phyloP scores from a whole-genome alignment of 805 yeast species.

The Zygosaccharomyces bailii region DNA sequence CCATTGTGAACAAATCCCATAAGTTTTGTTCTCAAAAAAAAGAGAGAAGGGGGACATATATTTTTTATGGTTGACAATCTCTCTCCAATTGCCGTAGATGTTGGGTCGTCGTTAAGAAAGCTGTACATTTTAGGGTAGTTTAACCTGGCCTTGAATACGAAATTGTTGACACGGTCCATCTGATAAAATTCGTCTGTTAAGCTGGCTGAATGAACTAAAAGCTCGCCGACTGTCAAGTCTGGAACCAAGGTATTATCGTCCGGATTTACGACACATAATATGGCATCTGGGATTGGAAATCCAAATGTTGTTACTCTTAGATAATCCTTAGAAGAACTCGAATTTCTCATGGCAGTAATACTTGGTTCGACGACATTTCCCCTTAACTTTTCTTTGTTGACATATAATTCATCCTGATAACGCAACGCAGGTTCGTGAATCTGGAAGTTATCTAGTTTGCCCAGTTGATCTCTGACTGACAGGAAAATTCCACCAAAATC shows the following conservation, averaged over 20 bases:
- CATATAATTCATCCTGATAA: conserved; percentile 34
- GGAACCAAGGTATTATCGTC: conserved; percentile 75
- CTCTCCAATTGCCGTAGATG: conserved; percentile 18
- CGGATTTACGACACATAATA: conserved; percentile 90
- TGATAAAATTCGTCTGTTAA: conserved; percentile 54
- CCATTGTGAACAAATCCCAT: conserved; percentile 87
- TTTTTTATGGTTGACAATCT: conserved; percentile 29
- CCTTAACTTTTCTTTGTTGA: conserved; percentile 37
- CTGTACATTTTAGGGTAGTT: conserved; percentile 32
- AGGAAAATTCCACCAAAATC: conserved; percentile 97
- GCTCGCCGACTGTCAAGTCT: conserved; percentile 84
- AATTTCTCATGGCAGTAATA: conserved; percentile 31
- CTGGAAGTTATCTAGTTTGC: conserved; percentile 33
- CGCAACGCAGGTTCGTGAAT: conserved; percentile 30
- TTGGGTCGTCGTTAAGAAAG: conserved; percentile 9
- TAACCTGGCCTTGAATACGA: conserved; percentile 35
- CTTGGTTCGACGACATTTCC: conserved; percentile 33
- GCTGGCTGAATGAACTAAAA: conserved; percentile 95
- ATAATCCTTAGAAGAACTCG: conserved; percentile 42
- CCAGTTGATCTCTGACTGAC: conserved; percentile 85
- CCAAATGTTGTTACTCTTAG: conserved; percentile 90
- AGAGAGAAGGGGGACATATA: conserved; percentile 27
- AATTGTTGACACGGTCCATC: conserved; percentile 35
- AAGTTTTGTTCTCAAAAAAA: conserved; percentile 81
- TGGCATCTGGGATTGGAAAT: conserved; percentile 89